Percentiles rank a stretch among this genome's conserved stretches.
Conservation (phyloP, 164 flowering plant species). For the Echeveria elegans region DNA sequence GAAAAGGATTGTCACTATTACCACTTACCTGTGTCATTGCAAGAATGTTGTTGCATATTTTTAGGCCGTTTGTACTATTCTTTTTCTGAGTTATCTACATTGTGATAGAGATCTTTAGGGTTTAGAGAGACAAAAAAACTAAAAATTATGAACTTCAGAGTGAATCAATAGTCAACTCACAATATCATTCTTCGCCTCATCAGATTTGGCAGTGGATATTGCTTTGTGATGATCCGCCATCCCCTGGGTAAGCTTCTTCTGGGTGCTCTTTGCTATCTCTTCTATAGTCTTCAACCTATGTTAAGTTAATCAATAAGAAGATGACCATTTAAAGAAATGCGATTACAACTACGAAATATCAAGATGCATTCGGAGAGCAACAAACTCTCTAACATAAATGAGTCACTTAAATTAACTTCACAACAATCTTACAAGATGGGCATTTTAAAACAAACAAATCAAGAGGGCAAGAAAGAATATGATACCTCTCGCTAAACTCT, state of each 20-base stretch:
- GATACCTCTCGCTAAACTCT: slow-evolving; percentile 89
- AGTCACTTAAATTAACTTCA: background rate
- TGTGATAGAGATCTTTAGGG: slow-evolving; percentile 7
- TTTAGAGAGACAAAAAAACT: background rate
- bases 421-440: background rate
- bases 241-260: slow-evolving; percentile 82
- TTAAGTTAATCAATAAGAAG: background rate
- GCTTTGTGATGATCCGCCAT: slow-evolving; percentile 80
- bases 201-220: slow-evolving; percentile 77
- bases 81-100: slow-evolving; percentile 72
- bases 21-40: slow-evolving; percentile 76
- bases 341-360: background rate
- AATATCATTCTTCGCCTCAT: slow-evolving; percentile 59
- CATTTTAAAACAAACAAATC: background rate
- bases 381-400: background rate
- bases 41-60: slow-evolving; percentile 86
- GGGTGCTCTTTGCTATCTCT: slow-evolving; percentile 67
- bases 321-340: background rate
- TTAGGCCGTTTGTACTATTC: slow-evolving; percentile 70
- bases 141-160: slow-evolving; percentile 1
- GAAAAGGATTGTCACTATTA: background rate
- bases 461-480: background rate
- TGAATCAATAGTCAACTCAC: slow-evolving; percentile 36
- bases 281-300: slow-evolving; percentile 71
- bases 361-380: background rate